Percentiles rank a stretch among this genome's conserved stretches.
phyloP scores from a whole-genome alignment of 2,329 filamentous ascomycete species.

The Fusarium sp. region DNA sequence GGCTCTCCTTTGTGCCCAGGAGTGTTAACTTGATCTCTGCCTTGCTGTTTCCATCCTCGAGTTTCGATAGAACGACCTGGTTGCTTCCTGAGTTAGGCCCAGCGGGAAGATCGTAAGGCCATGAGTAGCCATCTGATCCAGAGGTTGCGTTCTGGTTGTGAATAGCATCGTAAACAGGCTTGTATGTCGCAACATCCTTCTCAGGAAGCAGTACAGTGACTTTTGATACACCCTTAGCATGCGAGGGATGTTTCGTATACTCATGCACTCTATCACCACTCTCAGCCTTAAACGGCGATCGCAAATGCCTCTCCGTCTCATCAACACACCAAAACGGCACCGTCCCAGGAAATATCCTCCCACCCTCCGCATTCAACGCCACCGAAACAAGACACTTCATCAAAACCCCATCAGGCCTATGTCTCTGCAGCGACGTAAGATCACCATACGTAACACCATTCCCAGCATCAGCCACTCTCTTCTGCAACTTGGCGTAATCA shows the following conservation, averaged over 20 bases:
- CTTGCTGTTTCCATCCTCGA: conserved; percentile 4
- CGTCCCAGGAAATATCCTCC: conserved; percentile 56
- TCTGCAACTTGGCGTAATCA: conserved; percentile 54
- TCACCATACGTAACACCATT: conserved; percentile 59
- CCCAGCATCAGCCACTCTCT: conserved; percentile 48
- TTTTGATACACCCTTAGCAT: conserved; percentile 62
- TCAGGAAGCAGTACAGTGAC: conserved; percentile 54
- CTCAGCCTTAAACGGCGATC: conserved; percentile 61
- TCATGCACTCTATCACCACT: conserved; percentile 21
- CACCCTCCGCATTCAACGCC: conserved; percentile 43
- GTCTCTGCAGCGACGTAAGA: conserved; percentile 65
- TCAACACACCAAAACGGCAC: conserved; percentile 77
- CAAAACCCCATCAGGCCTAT: conserved; percentile 64
- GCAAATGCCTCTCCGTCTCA: conserved; percentile 64
- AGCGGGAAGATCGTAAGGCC: conserved; percentile 37
- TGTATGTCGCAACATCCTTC: conserved; percentile 32
- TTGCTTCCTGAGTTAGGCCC: conserved; percentile 29
- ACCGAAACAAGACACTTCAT: conserved; percentile 70
- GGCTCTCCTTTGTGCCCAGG: conserved; percentile 39
- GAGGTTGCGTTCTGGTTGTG: conserved; percentile 20
- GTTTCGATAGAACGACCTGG: conserved; percentile 19
- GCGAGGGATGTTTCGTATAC: conserved; percentile 60
- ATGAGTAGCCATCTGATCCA: conserved; percentile 13
- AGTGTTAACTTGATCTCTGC: conserved; percentile 39
- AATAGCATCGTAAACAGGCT: conserved; percentile 47